Evolutionary conservation across 2,329 filamentous ascomycete species (phyloP), one percentile per base, ranked within the genome.

Genomic region (Catunica adiposa): DNA sequence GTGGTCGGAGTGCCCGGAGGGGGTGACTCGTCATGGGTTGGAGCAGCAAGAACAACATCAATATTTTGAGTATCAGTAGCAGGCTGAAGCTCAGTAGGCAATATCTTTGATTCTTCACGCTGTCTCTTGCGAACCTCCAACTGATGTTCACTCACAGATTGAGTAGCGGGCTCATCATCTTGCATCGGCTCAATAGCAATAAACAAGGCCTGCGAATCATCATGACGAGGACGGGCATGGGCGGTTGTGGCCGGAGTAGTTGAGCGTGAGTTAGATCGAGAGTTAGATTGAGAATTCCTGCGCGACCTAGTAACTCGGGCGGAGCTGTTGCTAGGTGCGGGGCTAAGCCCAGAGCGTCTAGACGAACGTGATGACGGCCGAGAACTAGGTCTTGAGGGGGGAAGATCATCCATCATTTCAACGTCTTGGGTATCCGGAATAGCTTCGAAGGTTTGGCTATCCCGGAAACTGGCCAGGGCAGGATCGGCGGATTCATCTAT

Each of bases 121-220:
- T 94, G 87, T 52, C 83, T 76, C 62, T 86, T 80, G 48, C 81
- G 78, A 44, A 90, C 80, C 62, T 94, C 87, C 62, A 76, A 83
- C 65, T 94, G 88, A 46, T 80, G 78, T 37, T 89, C 85, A 0
- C 88, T 94, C 51, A 94, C 70, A 17, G 82, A 68, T 62, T 92
- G 87, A 0, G 84, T 87, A 56, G 86, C 82, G 1, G 74, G 64
- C 0, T 66, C 68, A 14, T 69, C 67, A 17, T 42, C 51, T 4
- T 46, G 52, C 0, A 82, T 79, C 11, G 80, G 79, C 29, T 78
- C 75, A 50, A 90, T 83, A 0, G 79, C 70, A 2, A 83, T 79
- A 63, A 92, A 92, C 46, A 86, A 76, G 25, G 94, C 76, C 63
- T 94, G 88, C 0, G 87, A 94, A 66, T 94, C 78, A 59, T 94